Conservation (phyloP, 805 yeast genomes). For the Clavispora carvajalis region DNA sequence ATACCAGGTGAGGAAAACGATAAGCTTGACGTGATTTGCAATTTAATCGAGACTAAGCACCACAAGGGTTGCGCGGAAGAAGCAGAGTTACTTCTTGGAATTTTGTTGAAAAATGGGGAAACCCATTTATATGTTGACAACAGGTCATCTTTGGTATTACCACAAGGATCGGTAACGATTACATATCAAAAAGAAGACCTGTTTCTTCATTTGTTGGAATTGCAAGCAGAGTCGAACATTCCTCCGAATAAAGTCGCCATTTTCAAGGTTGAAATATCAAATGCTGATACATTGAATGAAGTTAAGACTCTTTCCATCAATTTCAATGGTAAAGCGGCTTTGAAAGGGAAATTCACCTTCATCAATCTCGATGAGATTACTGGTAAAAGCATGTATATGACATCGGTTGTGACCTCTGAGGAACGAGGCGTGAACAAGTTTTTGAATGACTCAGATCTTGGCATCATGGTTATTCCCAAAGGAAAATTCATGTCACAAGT, state of each 20-base stretch:
- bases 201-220: neutral
- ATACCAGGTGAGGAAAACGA: neutral
- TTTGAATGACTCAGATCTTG: neutral
- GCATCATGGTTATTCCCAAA: slow-evolving; percentile 25
- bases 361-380: neutral
- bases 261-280: neutral
- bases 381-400: neutral
- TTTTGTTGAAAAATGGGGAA: neutral
- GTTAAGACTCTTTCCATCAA: neutral
- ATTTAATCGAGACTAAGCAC: neutral
- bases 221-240: neutral
- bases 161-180: neutral
- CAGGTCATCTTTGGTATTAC: neutral
- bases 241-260: neutral
- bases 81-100: neutral
- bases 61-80: neutral
- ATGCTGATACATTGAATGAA: neutral
- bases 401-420: neutral
- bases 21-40: neutral
- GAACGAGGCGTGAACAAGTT: neutral
- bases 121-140: neutral
- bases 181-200: neutral
- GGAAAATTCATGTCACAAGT: slow-evolving; percentile 28
- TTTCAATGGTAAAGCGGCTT: neutral
- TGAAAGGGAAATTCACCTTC: neutral